Evolutionary conservation across 805 yeast species (phyloP).

Genomic region (Candida alai): DNA sequence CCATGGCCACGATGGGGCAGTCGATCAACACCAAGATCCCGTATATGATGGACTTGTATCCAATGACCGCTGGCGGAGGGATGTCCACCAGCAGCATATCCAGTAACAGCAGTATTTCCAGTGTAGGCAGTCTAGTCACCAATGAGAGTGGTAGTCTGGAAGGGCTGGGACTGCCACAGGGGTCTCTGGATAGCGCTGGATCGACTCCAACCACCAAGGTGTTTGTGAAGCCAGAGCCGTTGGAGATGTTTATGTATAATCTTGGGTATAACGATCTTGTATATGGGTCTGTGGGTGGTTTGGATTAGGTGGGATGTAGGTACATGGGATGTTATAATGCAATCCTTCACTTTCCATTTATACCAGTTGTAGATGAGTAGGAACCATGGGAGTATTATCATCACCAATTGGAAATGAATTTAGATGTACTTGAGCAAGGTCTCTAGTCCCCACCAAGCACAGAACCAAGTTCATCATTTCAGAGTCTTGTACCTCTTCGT

Average conservation of each 20-base stretch:
- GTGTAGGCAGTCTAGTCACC: not conserved
- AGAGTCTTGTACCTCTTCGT: no score
- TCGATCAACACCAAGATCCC: conserved; percentile 2
- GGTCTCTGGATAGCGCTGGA: no score
- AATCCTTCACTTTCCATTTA: not conserved
- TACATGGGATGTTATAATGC: not conserved
- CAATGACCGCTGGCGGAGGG: not conserved
- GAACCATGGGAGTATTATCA: no score
- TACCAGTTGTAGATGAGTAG: no score
- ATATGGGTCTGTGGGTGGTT: no score
- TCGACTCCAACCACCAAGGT: no score
- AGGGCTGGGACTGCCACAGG: no score
- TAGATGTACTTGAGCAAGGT: no score
- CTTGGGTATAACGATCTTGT: conserved; percentile 16
- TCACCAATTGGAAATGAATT: no score
- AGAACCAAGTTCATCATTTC: no score
- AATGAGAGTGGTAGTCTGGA: not conserved
- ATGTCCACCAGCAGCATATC: not conserved
- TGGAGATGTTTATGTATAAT: conserved; percentile 16
- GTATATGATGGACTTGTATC: conserved; percentile 1
- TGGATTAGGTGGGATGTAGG: no score
- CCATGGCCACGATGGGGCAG: conserved; percentile 6
- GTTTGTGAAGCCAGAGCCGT: conserved; percentile 7
- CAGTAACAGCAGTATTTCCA: not conserved
- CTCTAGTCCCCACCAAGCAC: no score